Base-by-base conservation (phyloP, 1,284 basidiomycete genomes). In the Farysia itapuensis region DNA sequence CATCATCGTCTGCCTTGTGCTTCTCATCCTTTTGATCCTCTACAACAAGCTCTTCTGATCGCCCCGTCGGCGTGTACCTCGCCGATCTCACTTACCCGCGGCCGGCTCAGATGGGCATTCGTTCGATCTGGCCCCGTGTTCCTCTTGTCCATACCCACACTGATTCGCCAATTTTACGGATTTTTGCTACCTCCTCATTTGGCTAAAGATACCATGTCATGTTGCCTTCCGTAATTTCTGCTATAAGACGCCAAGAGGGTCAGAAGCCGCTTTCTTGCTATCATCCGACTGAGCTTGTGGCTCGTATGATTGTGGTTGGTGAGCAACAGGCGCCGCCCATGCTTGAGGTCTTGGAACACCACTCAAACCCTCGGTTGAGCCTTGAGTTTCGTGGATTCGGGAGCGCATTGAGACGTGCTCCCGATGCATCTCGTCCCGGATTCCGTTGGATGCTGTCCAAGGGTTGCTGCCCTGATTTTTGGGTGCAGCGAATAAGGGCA, bases 21-120 rank as follows among this genome's bases (percentile, higher is more conserved):
- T 76, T 18, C 54, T 76, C 28, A 76, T 76, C 34, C 52, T 76
- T 24, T 58, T 76, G 28, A 76, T 76, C 39, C 57, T 76, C 33
- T 75, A 74, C 52, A 57, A 64, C 53, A 74, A 74, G 54, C 44
- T 74, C 48, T 68, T 61, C 38, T 51, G 31, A 8, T 28, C n/a
- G 9, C 9, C 26, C 26, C 26, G 11, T 11, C 9, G 26, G 11
- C 26, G 11, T 28, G 11, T 11, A 28, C 9, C 26, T 28, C 26
- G 26, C 26, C 26, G 26, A 28, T n/a, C n/a, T 28, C 26, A 28
- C 26, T 28, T 28, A n/a, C n/a, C n/a, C n/a, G n/a, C n/a, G n/a
- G n/a, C n/a, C n/a, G n/a, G n/a, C n/a, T n/a, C n/a, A n/a, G n/a
- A n/a, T n/a, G n/a, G n/a, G n/a, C n/a, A n/a, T n/a, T n/a, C n/a